phyloP scores from a whole-genome alignment of 208 protist genomes.

The Blastocrithidia nonstop region DNA sequence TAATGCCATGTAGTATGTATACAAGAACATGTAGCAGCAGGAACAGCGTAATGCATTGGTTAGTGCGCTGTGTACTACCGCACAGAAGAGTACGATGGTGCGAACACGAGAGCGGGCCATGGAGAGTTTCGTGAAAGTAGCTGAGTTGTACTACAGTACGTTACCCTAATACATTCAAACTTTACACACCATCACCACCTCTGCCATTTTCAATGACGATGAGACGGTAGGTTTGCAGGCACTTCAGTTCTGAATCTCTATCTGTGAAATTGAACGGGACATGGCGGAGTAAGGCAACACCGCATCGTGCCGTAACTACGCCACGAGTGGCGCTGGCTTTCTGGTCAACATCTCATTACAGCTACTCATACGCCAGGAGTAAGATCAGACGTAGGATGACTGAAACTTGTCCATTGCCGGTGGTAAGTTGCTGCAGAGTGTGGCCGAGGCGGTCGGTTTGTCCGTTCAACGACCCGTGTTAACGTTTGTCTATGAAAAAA shows the following conservation, averaged over 20 bases:
- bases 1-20: slow-evolving; percentile 93
- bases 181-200: slow-evolving; percentile 79
- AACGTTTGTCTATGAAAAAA: slow-evolving; percentile 88
- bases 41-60: slow-evolving; percentile 87
- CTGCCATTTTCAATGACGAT: slow-evolving; percentile 80
- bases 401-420: slow-evolving; percentile 91
- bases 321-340: slow-evolving; percentile 13
- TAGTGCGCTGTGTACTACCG: slow-evolving; percentile 69
- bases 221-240: slow-evolving; percentile 89
- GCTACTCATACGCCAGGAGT: slow-evolving; percentile 85
- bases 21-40: slow-evolving; percentile 86
- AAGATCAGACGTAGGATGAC: slow-evolving; percentile 84
- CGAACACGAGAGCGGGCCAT: slow-evolving; percentile 79
- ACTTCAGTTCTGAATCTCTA: slow-evolving; percentile 95
- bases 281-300: slow-evolving; percentile 49
- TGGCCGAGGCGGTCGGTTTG: slow-evolving; percentile 64
- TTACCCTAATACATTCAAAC: slow-evolving; percentile 85
- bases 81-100: slow-evolving; percentile 10
- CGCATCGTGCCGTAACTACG: neutral
- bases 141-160: slow-evolving; percentile 90
- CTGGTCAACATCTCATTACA: slow-evolving; percentile 81
- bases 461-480: slow-evolving; percentile 77
- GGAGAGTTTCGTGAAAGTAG: slow-evolving; percentile 91
- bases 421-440: slow-evolving; percentile 77
- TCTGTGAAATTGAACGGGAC: slow-evolving; percentile 90